Evolutionary conservation across 306 rosid genomes (phyloP).

Genomic region (Lithocarpus polystachyus): DNA sequence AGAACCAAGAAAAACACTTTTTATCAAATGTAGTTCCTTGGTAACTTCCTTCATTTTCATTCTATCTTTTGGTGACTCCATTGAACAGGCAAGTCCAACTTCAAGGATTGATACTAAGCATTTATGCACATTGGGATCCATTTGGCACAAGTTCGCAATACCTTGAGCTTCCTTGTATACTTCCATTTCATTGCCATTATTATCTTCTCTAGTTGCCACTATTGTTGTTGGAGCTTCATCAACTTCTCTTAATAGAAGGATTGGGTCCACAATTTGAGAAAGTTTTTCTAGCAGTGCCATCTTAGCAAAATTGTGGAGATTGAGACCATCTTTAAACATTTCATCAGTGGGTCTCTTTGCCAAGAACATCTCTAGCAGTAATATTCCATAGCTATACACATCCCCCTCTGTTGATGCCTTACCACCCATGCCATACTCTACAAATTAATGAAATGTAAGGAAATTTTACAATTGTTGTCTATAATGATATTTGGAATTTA

Average conservation of each 20-base stretch:
- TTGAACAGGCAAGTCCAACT: constrained; percentile 30
- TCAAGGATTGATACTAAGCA: constrained; percentile 21
- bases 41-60: constrained; percentile 24
- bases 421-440: constrained; percentile 34
- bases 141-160: not conserved
- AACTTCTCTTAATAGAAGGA: constrained; percentile 14
- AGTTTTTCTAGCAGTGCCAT: constrained; percentile 20
- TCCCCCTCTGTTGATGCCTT: constrained; percentile 28
- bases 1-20: not conserved
- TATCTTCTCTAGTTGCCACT: not conserved
- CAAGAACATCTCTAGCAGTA: constrained; percentile 15
- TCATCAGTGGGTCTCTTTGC: constrained; percentile 32
- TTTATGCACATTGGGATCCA: not conserved
- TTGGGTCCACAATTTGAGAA: constrained; percentile 22
- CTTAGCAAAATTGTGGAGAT: constrained; percentile 15
- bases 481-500: no score
- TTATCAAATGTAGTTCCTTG: constrained; percentile 13
- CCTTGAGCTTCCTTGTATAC: not conserved
- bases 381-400: constrained; percentile 36
- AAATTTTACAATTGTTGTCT: no score
- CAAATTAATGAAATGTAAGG: not conserved
- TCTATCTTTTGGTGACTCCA: constrained; percentile 26
- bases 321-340: constrained; percentile 22
- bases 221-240: not conserved
- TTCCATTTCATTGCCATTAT: not conserved